Evolutionary conservation across 176 grass and related monocot genomes (phyloP), one percentile per base, ranked within the genome.

Genomic region (Eleusine indica): DNA sequence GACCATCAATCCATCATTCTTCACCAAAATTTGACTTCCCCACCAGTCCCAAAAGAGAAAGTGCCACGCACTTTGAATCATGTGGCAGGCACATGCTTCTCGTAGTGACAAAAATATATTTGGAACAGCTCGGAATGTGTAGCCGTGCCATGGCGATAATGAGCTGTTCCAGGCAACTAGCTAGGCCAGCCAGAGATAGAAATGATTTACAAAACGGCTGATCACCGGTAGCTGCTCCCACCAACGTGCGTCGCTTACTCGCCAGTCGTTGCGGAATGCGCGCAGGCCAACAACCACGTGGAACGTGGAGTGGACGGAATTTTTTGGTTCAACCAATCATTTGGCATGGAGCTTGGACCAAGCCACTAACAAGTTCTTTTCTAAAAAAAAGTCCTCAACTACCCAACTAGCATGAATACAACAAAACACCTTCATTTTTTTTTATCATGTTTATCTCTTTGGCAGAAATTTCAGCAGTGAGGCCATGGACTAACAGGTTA

Each of bases 271-370:
- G 18, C 3, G 15, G 4, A 41, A 63, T 30, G 21, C 4, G 61
- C 28, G 41, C 42, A 41, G 6, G 75, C 61, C 61, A 87, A 70
- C 73, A 32, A 77, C 86, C 86, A 53, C 81, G 60, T 17, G 42
- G 46, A 78, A 71, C 68, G 56, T 65, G 68, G 17, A 54, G 60
- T 56, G 70, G 46, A 80, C 58, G 76, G 38, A 6, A 41, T 40
- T 48, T 42, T 18, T 49, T 8, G 6, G 19, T 40, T 10, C 2
- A 13, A 39, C 25, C 53, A 72, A 79, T 65, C 68, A 73, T 70
- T 21, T 1, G 4, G 9, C 42, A 0, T 19, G 54, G 75, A 19
- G 22, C 60, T 29, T 12, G 60, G 60, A 63, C 60, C 60, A 29
- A 10, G 2, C 22, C 60, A 63, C 60, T 63, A 63, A 17, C 51